Conservation (phyloP, 768 basidiomycete genomes). For the Lentinula aciculospora region DNA sequence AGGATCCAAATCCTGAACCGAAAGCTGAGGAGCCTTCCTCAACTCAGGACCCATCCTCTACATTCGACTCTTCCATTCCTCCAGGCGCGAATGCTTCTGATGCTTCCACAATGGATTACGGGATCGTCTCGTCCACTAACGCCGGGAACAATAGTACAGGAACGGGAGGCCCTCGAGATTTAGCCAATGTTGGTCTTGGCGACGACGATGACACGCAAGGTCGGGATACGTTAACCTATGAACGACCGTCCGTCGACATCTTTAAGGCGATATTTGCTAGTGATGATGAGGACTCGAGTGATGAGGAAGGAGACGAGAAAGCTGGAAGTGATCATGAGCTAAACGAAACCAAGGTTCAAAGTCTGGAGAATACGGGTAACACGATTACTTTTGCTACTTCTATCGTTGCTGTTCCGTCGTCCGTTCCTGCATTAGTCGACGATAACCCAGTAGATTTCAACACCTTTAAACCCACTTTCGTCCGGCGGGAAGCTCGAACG, state of each 20-base stretch:
- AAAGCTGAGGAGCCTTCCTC: not conserved
- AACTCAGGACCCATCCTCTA: not conserved
- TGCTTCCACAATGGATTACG: not conserved
- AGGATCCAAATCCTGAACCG: conserved; percentile 68
- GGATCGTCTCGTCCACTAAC: conserved; percentile 6
- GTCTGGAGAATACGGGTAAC: not conserved
- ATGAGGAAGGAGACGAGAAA: conserved; percentile 41
- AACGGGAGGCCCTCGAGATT: conserved; percentile 39
- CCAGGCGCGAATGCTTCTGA: too few species aligned
- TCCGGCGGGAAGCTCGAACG: conserved; percentile 43
- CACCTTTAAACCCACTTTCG: conserved; percentile 89
- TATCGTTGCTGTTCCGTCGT: not conserved
- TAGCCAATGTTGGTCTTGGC: conserved; percentile 83
- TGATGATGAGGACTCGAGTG: conserved; percentile 83
- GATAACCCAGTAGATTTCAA: conserved; percentile 43
- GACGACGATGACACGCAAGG: conserved; percentile 86
- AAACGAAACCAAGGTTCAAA: too few species aligned
- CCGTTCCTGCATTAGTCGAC: conserved; percentile 8
- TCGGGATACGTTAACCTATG: conserved; percentile 80
- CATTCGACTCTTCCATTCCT: not conserved
- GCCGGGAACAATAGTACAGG: conserved; percentile 11
- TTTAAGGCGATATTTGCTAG: conserved; percentile 99
- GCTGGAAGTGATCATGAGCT: conserved; percentile 6
- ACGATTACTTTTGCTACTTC: not conserved
- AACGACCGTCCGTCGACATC: conserved; percentile 83